Evolutionary conservation across 306 rosid species (phyloP).

Genomic region (Vigna trinervia): DNA sequence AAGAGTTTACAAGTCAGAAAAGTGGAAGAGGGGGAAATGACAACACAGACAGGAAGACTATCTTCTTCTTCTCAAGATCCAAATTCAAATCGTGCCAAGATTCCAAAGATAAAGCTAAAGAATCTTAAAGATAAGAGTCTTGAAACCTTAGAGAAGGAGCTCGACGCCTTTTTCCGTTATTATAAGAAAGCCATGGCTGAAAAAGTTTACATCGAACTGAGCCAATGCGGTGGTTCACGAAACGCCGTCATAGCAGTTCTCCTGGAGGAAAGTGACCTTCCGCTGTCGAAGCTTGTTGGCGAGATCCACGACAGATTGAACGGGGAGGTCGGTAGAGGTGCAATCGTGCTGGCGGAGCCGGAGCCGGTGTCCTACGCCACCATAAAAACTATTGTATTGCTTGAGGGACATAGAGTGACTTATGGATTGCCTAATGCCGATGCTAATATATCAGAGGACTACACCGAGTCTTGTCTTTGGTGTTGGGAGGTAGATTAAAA

Average conservation of each 20-base stretch:
- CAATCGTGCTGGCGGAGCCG: conserved; percentile 40
- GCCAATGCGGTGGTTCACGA: conserved; percentile 48
- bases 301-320: conserved; percentile 59
- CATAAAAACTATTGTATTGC: conserved; percentile 71
- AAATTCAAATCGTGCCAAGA: conserved; percentile 45
- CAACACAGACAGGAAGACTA: conserved; percentile 6
- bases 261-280: conserved; percentile 83
- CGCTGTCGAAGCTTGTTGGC: conserved; percentile 77
- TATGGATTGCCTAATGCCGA: conserved; percentile 81
- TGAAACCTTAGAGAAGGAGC: conserved; percentile 59
- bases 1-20: too few relatives aligned
- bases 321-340: conserved; percentile 31
- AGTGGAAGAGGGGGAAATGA: conserved; percentile 18
- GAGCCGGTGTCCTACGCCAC: conserved; percentile 55
- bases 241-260: conserved; percentile 62
- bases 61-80: conserved; percentile 45
- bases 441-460: conserved; percentile 89
- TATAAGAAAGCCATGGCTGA: conserved; percentile 56
- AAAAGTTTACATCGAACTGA: conserved; percentile 50
- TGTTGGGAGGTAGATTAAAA: conserved; percentile 85
- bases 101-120: conserved; percentile 10
- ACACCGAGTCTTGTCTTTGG: conserved; percentile 82
- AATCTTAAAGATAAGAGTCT: conserved; percentile 57
- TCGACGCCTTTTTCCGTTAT: conserved; percentile 62
- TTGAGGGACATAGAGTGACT: conserved; percentile 77